Evolutionary conservation across 148 eudicot species (phyloP), one percentile per base, ranked within the genome.

Genomic region (Rhododendron griersonianum): DNA sequence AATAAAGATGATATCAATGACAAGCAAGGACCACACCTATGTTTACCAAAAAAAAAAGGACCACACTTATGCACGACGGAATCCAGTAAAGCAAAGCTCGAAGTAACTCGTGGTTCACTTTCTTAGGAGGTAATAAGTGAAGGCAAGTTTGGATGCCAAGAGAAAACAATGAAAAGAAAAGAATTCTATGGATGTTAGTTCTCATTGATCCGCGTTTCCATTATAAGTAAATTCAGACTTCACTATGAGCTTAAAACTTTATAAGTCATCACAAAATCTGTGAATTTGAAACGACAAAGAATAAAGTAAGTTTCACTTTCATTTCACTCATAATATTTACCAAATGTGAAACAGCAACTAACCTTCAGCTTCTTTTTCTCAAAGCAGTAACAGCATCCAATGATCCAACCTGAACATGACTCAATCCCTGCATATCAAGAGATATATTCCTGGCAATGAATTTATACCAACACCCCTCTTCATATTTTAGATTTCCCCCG

Each of bases 331-430:
- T 25, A 3, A 30, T 71, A 33, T 5, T 16, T 14, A 55, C 69
- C 59, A 16, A 48, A 50, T n/a, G 5, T 81, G 65, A 55, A 81
- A 33, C 65, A 9, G 69, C 83, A 51, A 81, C 35, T 48, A 45
- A 80, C 44, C 83, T 55, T 81, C 69, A 81, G 69, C 65, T 80
- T 48, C 82, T 15, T 28, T 55, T 81, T 55, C 69, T 33, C 21
- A 53, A 55, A 23, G 59, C 37, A n/a, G 19, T 50, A 41, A 30
- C 18, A 71, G 76, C 39, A 69, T 28, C 76, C 39, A 71, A 48
- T n/a, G 30, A 50, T 47, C 57, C 81, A 81, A 81, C 65, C 67
- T 28, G 47, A 18, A 35, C 61, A 25, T 35, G 83, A 81, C 25
- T 53, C 65, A 81, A 30, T 81, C 8, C 44, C n/a, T 16, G 7